Conservation (phyloP, 2,329 filamentous ascomycete species). For the Raffaelea arxii region DNA sequence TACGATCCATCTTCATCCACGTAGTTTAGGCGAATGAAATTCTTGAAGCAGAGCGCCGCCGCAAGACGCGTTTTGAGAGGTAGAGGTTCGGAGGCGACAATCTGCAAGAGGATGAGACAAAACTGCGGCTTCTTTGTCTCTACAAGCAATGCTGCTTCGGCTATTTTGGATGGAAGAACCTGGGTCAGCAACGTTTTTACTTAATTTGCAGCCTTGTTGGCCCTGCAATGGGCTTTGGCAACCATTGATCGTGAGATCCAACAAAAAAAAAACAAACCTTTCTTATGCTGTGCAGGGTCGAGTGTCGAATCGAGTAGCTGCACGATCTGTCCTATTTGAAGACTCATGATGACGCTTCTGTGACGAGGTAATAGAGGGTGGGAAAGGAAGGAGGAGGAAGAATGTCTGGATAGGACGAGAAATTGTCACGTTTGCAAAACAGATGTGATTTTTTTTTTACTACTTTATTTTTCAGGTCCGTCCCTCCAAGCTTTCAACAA, state of each 20-base stretch:
- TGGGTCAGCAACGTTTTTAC: not conserved
- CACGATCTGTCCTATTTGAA: constrained; percentile 53
- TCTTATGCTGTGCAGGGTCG: constrained; percentile 76
- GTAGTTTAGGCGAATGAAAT: constrained; percentile 92
- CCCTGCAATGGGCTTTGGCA: not conserved
- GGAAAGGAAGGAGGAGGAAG: not conserved
- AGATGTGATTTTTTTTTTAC: not conserved
- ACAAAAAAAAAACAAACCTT: constrained; percentile 54
- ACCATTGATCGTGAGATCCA: too few species aligned
- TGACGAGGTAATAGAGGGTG: not conserved
- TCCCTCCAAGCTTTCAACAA: constrained; percentile 1
- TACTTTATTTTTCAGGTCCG: constrained; percentile 1
- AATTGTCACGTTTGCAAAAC: not conserved
- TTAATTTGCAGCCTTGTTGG: not conserved
- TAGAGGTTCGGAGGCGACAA: constrained; percentile 67
- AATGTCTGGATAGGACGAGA: not conserved
- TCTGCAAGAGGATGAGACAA: constrained; percentile 79
- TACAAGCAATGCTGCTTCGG: constrained; percentile 68
- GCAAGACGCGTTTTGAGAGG: constrained; percentile 74
- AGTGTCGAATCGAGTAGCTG: constrained; percentile 85
- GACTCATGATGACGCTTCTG: constrained; percentile 37
- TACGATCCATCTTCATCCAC: constrained; percentile 92
- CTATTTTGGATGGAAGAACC: constrained; percentile 35
- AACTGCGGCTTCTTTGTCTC: constrained; percentile 81
- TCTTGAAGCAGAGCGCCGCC: constrained; percentile 93